Evolutionary conservation across 768 basidiomycete species (phyloP).

Genomic region (Agaricus sinodeliciosus): DNA sequence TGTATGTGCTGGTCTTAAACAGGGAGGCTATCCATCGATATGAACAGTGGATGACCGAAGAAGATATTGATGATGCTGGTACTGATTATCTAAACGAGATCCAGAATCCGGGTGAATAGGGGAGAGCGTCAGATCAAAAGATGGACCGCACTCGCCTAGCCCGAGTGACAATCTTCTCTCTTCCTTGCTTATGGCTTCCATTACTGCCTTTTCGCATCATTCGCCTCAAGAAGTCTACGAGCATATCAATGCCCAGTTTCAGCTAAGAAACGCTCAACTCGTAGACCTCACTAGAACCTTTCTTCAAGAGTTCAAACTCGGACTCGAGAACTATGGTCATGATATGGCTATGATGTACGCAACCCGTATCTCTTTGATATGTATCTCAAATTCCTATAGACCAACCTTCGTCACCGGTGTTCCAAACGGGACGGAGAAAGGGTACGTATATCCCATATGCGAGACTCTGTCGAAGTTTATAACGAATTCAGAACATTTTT

Average conservation of each 20-base stretch:
- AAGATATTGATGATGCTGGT: too few species aligned
- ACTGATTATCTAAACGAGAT: neutral
- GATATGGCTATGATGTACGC: slow-evolving; percentile 90
- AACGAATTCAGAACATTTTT: slow-evolving; percentile 71
- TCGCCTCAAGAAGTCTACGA: slow-evolving; percentile 48
- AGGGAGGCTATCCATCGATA: too few species aligned
- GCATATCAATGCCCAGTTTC: slow-evolving; percentile 68
- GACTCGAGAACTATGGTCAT: slow-evolving; percentile 66
- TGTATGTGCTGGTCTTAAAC: too few species aligned
- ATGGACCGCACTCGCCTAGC: neutral
- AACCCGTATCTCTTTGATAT: neutral
- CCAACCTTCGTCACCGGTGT: slow-evolving; percentile 95
- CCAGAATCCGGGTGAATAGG: neutral
- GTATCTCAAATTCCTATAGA: slow-evolving; percentile 30
- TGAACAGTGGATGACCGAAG: too few species aligned
- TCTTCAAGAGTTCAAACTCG: slow-evolving; percentile 70
- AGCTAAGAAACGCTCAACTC: slow-evolving; percentile 54
- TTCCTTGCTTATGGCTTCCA: slow-evolving; percentile 30
- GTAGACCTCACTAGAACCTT: slow-evolving; percentile 71
- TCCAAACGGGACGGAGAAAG: slow-evolving; percentile 89
- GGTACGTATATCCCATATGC: slow-evolving; percentile 43
- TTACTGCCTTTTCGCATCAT: slow-evolving; percentile 34
- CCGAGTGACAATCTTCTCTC: neutral
- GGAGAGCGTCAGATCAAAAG: too few species aligned
- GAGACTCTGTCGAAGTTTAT: slow-evolving; percentile 5